Conservation (phyloP, 1,284 basidiomycete genomes). For the Ustilago nuda region DNA sequence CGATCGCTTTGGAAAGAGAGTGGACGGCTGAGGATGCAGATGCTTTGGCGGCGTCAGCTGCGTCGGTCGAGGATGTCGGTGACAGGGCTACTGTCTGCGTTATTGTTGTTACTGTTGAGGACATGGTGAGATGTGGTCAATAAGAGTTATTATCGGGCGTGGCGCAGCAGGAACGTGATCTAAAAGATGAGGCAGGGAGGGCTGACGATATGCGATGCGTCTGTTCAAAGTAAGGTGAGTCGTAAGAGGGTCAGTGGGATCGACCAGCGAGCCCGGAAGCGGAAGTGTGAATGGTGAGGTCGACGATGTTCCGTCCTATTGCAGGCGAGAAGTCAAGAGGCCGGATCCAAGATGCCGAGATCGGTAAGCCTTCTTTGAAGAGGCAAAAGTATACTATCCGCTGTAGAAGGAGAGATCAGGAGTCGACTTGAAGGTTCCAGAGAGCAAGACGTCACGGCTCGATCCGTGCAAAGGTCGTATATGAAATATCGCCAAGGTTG, state of each 20-base stretch:
- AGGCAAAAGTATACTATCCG: neutral
- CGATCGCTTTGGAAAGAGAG: slow-evolving; percentile 55
- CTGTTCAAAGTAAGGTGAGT: neutral
- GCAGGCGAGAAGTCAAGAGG: neutral
- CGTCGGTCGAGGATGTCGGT: slow-evolving; percentile 25
- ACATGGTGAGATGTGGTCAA: slow-evolving; percentile 20
- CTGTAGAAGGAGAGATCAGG: neutral
- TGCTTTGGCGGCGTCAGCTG: slow-evolving; percentile 41
- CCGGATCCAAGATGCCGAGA: slow-evolving; percentile 5
- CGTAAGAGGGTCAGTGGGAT: neutral
- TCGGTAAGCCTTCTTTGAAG: neutral
- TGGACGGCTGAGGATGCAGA: slow-evolving; percentile 51
- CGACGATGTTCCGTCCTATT: neutral
- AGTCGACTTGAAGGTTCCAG: neutral
- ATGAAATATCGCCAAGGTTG: slow-evolving; percentile 36
- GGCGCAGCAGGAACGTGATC: neutral
- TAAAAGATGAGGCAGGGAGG: neutral
- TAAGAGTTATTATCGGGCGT: neutral
- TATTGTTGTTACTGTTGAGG: slow-evolving; percentile 36
- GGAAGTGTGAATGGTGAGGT: neutral
- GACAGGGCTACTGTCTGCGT: slow-evolving; percentile 22
- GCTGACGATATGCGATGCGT: too few species aligned
- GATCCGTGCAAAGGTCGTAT: neutral
- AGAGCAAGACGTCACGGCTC: slow-evolving; percentile 6
- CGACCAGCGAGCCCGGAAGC: slow-evolving; percentile 20